phyloP scores from a whole-genome alignment of 2,329 filamentous ascomycete species.

The Diaporthe humulicola region DNA sequence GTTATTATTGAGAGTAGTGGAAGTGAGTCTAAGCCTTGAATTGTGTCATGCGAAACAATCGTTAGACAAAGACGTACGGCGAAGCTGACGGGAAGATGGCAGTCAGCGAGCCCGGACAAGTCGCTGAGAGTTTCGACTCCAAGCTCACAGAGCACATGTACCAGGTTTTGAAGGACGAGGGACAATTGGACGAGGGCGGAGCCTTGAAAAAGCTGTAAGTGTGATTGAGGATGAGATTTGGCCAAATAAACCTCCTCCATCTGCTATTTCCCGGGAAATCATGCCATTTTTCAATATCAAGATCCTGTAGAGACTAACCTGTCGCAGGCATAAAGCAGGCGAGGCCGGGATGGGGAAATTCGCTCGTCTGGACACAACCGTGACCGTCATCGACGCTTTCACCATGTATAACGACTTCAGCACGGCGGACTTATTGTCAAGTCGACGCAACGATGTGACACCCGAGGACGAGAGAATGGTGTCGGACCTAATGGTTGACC shows the following conservation, averaged over 20 bases:
- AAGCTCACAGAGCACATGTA: conserved; percentile 63
- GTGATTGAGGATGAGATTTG: no score
- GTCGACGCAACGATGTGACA: conserved; percentile 72
- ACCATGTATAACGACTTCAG: conserved; percentile 80
- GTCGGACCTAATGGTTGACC: conserved; percentile 81
- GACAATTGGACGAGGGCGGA: conserved; percentile 12
- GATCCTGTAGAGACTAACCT: not conserved
- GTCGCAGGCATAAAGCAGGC: conserved; percentile 1
- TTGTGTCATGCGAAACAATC: not conserved
- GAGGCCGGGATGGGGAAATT: conserved; percentile 68
- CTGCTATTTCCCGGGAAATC: not conserved
- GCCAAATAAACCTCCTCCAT: not conserved
- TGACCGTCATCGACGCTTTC: conserved; percentile 81
- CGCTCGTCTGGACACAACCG: conserved; percentile 77
- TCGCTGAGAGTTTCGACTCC: conserved; percentile 79
- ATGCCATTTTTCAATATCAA: not conserved
- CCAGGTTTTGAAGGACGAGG: conserved; percentile 3
- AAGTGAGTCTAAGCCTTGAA: not conserved
- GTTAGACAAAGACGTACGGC: no score
- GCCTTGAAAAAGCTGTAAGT: conserved; percentile 53
- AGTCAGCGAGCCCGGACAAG: conserved; percentile 80
- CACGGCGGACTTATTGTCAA: conserved; percentile 76
- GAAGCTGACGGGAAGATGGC: not conserved
- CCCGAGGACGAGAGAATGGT: conserved; percentile 80
- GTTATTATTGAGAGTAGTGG: conserved; percentile 75